Evolutionary conservation across 768 basidiomycete genomes (phyloP).

Genomic region (Naematelia aurantialba): DNA sequence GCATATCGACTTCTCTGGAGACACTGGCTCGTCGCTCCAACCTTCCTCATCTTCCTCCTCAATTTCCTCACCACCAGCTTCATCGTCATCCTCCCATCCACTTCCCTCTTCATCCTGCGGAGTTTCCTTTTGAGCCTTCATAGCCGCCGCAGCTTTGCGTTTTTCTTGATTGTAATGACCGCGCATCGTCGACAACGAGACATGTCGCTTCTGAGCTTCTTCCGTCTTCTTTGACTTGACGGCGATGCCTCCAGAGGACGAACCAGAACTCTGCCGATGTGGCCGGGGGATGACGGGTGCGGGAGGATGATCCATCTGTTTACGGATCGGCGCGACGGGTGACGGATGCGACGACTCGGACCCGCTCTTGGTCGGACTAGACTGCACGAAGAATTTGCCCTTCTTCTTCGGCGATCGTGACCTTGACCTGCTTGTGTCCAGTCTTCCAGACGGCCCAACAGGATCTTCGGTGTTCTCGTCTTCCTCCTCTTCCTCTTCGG

Average conservation of each 20-base stretch:
- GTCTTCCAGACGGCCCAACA: constrained; percentile 3
- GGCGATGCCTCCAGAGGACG: constrained; percentile 13
- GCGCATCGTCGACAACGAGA: constrained; percentile 47
- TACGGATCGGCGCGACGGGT: constrained; percentile 8
- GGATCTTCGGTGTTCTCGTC: constrained; percentile 14
- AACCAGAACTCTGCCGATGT: constrained; percentile 27
- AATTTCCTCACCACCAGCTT: constrained; percentile 5
- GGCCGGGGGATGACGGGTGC: constrained; percentile 6
- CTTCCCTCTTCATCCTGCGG: constrained; percentile 38
- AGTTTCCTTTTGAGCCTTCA: constrained; percentile 18
- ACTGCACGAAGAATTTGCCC: constrained; percentile 48
- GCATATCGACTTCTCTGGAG: background rate
- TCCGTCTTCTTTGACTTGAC: constrained; percentile 8
- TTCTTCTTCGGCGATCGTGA: constrained; percentile 28
- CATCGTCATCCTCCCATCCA: constrained; percentile 44
- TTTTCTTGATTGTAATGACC: constrained; percentile 44
- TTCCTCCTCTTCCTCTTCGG: constrained; percentile 33
- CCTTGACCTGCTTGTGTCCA: constrained; percentile 1
- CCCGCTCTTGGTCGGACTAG: constrained; percentile 33
- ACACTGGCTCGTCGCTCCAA: constrained; percentile 24
- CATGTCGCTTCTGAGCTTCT: constrained; percentile 21
- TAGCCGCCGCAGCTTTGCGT: constrained; percentile 39
- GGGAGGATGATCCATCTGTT: background rate
- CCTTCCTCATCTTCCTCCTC: constrained; percentile 26
- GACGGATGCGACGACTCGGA: constrained; percentile 32